Evolutionary conservation across 2,329 filamentous ascomycete species (phyloP).

Genomic region (Venturia asperata): DNA sequence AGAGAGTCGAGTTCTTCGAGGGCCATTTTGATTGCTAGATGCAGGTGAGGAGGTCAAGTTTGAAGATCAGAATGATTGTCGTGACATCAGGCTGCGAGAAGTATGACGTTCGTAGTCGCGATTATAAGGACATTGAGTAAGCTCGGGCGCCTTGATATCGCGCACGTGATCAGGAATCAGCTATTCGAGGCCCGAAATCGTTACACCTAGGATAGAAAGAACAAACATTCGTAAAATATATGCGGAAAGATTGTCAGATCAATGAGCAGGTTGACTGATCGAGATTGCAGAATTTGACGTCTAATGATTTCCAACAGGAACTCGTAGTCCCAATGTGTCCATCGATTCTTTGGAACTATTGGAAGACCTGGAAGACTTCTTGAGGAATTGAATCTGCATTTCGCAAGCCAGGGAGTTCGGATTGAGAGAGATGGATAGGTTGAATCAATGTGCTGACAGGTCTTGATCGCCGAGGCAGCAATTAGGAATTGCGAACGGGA

Average conservation of each 20-base stretch:
- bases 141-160: not conserved
- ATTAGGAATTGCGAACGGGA: too few relatives aligned
- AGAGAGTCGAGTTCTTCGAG: slow-evolving; percentile 35
- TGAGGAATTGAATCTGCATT: not conserved
- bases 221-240: not conserved
- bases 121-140: not conserved
- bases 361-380: not conserved
- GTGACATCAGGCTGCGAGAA: not conserved
- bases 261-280: not conserved
- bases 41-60: not conserved
- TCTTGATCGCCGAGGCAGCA: not conserved
- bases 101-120: not conserved
- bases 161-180: not conserved
- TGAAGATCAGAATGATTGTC: not conserved
- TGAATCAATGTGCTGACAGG: not conserved
- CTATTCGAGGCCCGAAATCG: not conserved
- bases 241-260: not conserved
- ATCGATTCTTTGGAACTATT: not conserved
- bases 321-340: not conserved
- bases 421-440: not conserved
- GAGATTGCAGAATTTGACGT: not conserved
- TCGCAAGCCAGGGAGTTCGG: not conserved
- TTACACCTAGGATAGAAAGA: not conserved
- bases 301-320: not conserved
- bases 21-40: not conserved